Base-by-base conservation (phyloP, 1,139 yeast species). In the Yamadazyma songkhlaensis region DNA sequence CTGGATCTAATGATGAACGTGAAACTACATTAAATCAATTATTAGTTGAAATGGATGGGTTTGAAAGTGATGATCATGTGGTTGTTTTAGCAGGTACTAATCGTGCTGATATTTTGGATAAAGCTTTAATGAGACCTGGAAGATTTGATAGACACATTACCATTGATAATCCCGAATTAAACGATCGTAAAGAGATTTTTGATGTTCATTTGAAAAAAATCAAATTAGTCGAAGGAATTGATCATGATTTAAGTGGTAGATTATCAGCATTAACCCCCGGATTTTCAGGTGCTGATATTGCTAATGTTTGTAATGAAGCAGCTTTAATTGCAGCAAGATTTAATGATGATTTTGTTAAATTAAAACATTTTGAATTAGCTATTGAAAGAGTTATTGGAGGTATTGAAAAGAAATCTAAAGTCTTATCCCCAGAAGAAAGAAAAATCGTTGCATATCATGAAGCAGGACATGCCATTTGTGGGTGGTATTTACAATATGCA, bases 401-500 rank as follows among this genome's bases (percentile, higher is more conserved):
- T 29, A 67, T 92, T 45, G 98, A 92, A 61, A 87, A 87, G 70
- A 90, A 90, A 60, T 79, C 94, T 3, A 81, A 86, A 53, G 81
- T 92, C 9, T 70, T 92, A 46, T 79, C 85, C 22, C 81, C 84
- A 5, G 92, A 85, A 43, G 97, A 92, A 62, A 86, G 88, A 62
- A 80, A 69, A 45, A 80, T 88, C 34, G 97, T 92, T 41, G 98
- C 98, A 0, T 94, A 87, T 57, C 98, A 92, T 58, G 98, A 92
- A 64, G 98, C 98, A 2, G 98, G 98, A 0, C 98, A 92, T 62
- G 98, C 98, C 4, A 81, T 92, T 42, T 90, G 97, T 64, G 98
- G 98, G 9, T 92, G 98, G 98, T 89, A 67, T 57, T 73, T 92
- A 54, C 78, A 81, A 63, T 76, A 75, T 62, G 96, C 97, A 2